These are phyloP conservation scores for Zoysia matrella DNA, from an alignment of 202 grass and related monocot genomes.

Conservation along the genomic window DNA sequence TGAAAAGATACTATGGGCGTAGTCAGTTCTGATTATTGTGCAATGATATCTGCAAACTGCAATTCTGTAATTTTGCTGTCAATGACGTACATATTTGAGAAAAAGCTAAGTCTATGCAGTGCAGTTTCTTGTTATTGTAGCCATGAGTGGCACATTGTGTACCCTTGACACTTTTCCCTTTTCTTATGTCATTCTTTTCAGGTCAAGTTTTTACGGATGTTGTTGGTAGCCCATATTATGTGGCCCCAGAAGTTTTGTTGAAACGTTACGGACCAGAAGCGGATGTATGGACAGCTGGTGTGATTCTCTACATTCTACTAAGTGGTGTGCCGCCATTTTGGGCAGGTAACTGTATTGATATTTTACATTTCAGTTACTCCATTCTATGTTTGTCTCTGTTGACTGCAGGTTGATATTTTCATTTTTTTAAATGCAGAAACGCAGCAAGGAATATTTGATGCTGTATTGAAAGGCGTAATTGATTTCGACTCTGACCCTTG, in stretches of 20 bases:
- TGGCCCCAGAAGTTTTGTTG: too few species aligned
- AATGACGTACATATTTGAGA: not conserved
- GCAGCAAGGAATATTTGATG: constrained; percentile 56
- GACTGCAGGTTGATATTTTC: constrained; percentile 15
- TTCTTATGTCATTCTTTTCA: constrained; percentile 33
- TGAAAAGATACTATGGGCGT: too few species aligned
- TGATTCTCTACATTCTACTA: too few species aligned
- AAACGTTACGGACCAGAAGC: too few species aligned
- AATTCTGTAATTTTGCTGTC: not conserved
- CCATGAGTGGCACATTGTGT: not conserved
- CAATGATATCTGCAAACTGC: not conserved
- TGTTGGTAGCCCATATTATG: too few species aligned
- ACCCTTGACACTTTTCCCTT: constrained; percentile 2
- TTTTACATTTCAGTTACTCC: not conserved
- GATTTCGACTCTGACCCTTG: constrained; percentile 96
- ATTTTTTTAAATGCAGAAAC: constrained; percentile 71
- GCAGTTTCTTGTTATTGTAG: not conserved
- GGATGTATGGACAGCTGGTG: too few species aligned
- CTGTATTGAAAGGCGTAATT: constrained; percentile 63
- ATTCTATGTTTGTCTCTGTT: not conserved
- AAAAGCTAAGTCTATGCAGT: not conserved
- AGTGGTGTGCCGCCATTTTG: constrained; percentile 67
- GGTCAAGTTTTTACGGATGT: constrained; percentile 48
- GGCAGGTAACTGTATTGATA: constrained; percentile 11
- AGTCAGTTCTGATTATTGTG: not conserved